Conservation (phyloP, 257 asterid species). For the Plantago major region DNA sequence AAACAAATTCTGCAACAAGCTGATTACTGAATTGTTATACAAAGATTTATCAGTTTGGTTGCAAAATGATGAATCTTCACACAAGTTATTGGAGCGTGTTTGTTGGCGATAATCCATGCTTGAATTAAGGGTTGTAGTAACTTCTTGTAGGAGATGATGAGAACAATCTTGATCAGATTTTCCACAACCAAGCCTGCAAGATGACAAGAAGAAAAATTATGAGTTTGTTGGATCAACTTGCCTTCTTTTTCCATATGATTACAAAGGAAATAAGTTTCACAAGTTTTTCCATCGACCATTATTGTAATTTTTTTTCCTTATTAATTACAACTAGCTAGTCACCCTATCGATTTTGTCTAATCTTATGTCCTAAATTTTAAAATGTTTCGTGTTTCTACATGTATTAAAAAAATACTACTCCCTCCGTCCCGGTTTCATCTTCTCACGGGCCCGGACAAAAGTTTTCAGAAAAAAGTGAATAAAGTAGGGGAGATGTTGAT, state of each 20-base stretch:
- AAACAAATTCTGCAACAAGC: slow-evolving; percentile 40
- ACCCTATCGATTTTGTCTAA: too few species aligned
- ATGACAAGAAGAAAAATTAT: slow-evolving; percentile 41
- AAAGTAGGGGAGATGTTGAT: too few species aligned
- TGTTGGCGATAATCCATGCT: slow-evolving; percentile 43
- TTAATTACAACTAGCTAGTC: neutral
- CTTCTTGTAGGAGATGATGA: slow-evolving; percentile 24
- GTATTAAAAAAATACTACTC: too few species aligned
- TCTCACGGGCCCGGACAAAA: too few species aligned
- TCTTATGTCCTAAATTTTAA: too few species aligned
- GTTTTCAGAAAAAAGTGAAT: too few species aligned
- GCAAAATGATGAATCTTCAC: slow-evolving; percentile 23
- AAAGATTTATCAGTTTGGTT: slow-evolving; percentile 18
- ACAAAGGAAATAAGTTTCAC: slow-evolving; percentile 23
- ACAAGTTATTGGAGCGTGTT: slow-evolving; percentile 24
- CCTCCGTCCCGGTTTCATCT: too few species aligned
- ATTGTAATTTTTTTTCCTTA: slow-evolving; percentile 8
- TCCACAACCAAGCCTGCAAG: slow-evolving; percentile 34
- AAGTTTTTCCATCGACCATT: slow-evolving; percentile 17
- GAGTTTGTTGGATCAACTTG: slow-evolving; percentile 33
- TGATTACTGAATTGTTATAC: slow-evolving; percentile 21
- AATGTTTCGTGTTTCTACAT: too few species aligned
- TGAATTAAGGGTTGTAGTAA: slow-evolving; percentile 27
- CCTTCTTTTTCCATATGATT: slow-evolving; percentile 27
- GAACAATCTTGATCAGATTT: slow-evolving; percentile 29